Evolutionary conservation across 495 filamentous ascomycete genomes (phyloP).

Genomic region (Penicillium longicatenatum): DNA sequence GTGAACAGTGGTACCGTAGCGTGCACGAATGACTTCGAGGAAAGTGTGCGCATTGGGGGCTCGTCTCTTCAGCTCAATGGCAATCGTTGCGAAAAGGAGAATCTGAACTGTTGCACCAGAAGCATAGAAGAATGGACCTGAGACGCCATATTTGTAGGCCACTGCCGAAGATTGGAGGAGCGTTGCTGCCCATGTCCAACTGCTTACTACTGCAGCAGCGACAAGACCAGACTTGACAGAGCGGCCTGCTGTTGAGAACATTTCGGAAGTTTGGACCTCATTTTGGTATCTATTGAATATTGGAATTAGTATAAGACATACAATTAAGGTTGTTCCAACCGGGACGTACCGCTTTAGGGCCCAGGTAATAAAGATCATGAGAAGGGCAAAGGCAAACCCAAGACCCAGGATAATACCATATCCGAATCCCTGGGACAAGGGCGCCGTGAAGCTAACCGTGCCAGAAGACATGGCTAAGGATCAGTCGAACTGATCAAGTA

Average conservation of each 20-base stretch:
- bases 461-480: conserved; percentile 12
- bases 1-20: conserved; percentile 66
- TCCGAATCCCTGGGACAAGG: conserved; percentile 70
- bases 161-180: conserved; percentile 79
- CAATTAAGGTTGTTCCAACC: background rate
- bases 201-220: conserved; percentile 92
- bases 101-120: conserved; percentile 63
- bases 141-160: conserved; percentile 90
- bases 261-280: conserved; percentile 94
- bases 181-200: conserved; percentile 81
- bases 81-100: conserved; percentile 87
- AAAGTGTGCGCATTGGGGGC: conserved; percentile 88
- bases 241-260: conserved; percentile 93
- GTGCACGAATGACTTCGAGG: conserved; percentile 70
- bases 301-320: background rate
- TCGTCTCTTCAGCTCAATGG: conserved; percentile 88
- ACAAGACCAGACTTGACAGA: conserved; percentile 95
- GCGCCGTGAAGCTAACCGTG: conserved; percentile 43
- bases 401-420: conserved; percentile 84
- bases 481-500: conserved; percentile 2
- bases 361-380: conserved; percentile 82
- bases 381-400: conserved; percentile 72
- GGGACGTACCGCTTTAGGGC: conserved; percentile 62
- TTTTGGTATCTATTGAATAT: conserved; percentile 67
- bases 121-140: conserved; percentile 90